These are phyloP conservation scores for Neodidymelliopsis sp. DNA, from an alignment of 2,329 filamentous ascomycete species.

Conservation along the genomic window DNA sequence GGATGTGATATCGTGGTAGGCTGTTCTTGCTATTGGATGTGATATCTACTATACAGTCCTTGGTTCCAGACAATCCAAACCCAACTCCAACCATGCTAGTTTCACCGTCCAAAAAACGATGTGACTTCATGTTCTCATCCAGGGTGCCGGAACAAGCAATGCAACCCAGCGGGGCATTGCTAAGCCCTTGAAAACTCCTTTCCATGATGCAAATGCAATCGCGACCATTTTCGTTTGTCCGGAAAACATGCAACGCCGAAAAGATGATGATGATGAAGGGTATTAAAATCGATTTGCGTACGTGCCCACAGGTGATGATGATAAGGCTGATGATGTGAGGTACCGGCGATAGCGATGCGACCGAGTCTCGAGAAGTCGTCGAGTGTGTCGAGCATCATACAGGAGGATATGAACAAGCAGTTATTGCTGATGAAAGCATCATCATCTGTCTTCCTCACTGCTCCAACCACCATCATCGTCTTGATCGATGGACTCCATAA, in stretches of 20 bases:
- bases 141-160: not conserved
- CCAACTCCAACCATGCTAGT: slow-evolving; percentile 1
- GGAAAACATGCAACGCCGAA: slow-evolving; percentile 9
- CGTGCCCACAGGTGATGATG: not conserved
- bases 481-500: slow-evolving; percentile 89
- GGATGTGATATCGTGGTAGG: slow-evolving; percentile 5
- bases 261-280: slow-evolving; percentile 6
- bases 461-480: slow-evolving; percentile 60
- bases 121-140: slow-evolving; percentile 3
- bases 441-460: slow-evolving; percentile 44
- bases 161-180: not conserved
- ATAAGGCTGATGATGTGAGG: not conserved
- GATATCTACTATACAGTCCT: slow-evolving; percentile 11
- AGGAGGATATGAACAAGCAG: too few relatives aligned
- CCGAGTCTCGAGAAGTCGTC: not conserved
- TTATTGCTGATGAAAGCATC: too few relatives aligned
- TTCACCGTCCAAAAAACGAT: not conserved
- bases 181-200: not conserved
- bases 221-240: slow-evolving; percentile 6
- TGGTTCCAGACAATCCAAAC: slow-evolving; percentile 3
- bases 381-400: too few relatives aligned
- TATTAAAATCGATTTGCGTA: slow-evolving; percentile 5
- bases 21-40: too few relatives aligned
- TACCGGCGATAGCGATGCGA: not conserved
- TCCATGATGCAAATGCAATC: slow-evolving; percentile 11